phyloP scores from a whole-genome alignment of 75 land plant genomes.

The Ceratopteris richardii region DNA sequence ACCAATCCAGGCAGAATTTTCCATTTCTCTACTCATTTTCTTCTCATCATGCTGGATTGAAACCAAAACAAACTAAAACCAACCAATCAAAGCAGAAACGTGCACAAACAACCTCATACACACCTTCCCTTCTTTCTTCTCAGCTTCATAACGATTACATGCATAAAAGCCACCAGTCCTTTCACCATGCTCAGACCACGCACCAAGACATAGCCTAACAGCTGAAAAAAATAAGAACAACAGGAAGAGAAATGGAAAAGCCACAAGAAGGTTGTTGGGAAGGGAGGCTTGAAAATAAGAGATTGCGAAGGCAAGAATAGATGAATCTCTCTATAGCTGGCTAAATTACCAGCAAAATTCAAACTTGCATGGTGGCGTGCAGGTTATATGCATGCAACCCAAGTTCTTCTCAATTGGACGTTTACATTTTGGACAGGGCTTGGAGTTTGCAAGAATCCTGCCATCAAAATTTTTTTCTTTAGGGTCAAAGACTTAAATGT shows the following conservation, averaged over 20 bases:
- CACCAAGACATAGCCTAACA: conserved; percentile 14
- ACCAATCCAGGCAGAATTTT: not conserved
- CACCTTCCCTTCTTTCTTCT: conserved; percentile 16
- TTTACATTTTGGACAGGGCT: conserved; percentile 23
- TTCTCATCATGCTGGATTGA: conserved; percentile 14
- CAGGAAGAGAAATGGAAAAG: not conserved
- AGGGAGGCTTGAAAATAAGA: not conserved
- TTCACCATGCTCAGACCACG: conserved; percentile 20
- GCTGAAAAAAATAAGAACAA: not conserved
- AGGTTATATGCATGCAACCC: conserved; percentile 24
- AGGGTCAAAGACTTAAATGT: not conserved
- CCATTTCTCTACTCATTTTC: conserved; percentile 7
- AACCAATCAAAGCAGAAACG: not conserved
- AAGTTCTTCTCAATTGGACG: conserved; percentile 8
- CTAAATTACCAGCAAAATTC: conserved; percentile 18
- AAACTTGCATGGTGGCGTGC: conserved; percentile 13
- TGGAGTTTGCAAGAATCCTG: conserved; percentile 19
- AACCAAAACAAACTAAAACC: too few species aligned
- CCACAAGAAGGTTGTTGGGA: too few species aligned
- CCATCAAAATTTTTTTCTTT: not conserved
- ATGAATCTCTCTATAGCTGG: not conserved
- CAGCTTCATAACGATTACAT: conserved; percentile 19
- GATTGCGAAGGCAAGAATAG: not conserved
- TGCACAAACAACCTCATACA: not conserved
- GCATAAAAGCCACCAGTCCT: conserved; percentile 14